These are phyloP conservation scores for Gymnopus androsaceus DNA, from an alignment of 1,284 basidiomycete genomes.

Conservation along the genomic window DNA sequence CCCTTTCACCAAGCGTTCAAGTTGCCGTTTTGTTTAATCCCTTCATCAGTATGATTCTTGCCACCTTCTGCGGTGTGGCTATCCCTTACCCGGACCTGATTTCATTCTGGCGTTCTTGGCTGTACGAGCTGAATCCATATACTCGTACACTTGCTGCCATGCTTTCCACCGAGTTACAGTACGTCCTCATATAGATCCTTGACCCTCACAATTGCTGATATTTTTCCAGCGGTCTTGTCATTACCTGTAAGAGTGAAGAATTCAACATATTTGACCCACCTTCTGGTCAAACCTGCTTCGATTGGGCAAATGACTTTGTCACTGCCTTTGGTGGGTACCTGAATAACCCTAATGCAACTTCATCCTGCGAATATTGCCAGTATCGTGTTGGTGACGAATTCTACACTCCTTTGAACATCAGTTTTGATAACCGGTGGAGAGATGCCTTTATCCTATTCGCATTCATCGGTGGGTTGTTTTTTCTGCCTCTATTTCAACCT, in stretches of 20 bases:
- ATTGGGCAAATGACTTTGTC: slow-evolving; percentile 75
- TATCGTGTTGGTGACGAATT: slow-evolving; percentile 74
- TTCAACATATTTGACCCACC: slow-evolving; percentile 75
- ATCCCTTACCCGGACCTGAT: slow-evolving; percentile 72
- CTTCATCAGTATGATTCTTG: slow-evolving; percentile 68
- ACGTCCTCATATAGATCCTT: slow-evolving; percentile 25
- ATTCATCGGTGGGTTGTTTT: slow-evolving; percentile 48
- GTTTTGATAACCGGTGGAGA: slow-evolving; percentile 67
- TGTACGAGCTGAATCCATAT: slow-evolving; percentile 72
- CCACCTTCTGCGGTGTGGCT: slow-evolving; percentile 81
- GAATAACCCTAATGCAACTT: slow-evolving; percentile 65
- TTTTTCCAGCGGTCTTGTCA: slow-evolving; percentile 54
- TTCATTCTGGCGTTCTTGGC: slow-evolving; percentile 76
- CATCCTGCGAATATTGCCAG: slow-evolving; percentile 73
- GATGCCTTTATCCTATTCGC: slow-evolving; percentile 74
- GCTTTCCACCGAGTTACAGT: slow-evolving; percentile 81
- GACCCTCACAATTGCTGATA: slow-evolving; percentile 16
- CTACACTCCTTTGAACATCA: slow-evolving; percentile 69
- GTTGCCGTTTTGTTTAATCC: slow-evolving; percentile 84
- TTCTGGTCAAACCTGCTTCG: slow-evolving; percentile 68
- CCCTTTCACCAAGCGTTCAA: slow-evolving; percentile 74
- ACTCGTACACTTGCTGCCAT: slow-evolving; percentile 76
- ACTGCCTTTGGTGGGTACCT: slow-evolving; percentile 74
- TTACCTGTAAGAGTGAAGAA: slow-evolving; percentile 70
- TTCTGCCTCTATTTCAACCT: slow-evolving; percentile 3